Evolutionary conservation across 345 rosid genomes (phyloP), one percentile per base, ranked within the genome.

Genomic region (Acer campestre): DNA sequence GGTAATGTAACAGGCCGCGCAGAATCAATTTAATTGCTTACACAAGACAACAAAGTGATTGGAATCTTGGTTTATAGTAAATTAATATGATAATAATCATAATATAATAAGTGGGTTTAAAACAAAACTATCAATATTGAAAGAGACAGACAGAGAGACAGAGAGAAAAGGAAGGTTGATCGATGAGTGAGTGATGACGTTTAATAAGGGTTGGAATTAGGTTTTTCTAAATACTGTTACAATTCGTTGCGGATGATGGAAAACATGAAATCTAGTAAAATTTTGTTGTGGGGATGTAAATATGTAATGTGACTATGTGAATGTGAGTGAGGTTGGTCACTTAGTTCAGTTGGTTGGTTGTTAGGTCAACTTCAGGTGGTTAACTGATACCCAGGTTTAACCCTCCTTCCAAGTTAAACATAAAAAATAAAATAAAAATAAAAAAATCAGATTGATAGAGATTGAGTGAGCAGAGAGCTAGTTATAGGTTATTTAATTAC

Each of bases 341-440:
- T 4, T 29, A 29, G 31, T 29, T 29, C 31, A 29, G 31, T 29
- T 35, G 38, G 31, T 49, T 73, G 78, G 78, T 74, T 79, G 84
- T 75, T 38, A 83, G 86, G 90, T 85, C 89, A 85, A 84, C 88
- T 80, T 89, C 90, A 87, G 83, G 80, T 74, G 85, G 85, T 82
- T 80, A 83, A 59, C 82, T 70, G 80, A 84, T 80, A 75, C 84
- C 79, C 76, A 65, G 77, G 80, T 79, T 78, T 66, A 81, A 77
- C 31, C 68, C n/a, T 65, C 17, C 22, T 59, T 40, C 22, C 22
- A 38, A 23, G 27, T 74, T 74, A 63, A 29, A 17, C 14, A 6
- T 3, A 4, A 38, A 44, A 2, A 20, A 29, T 0, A 3, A 35
- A 46, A 8, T 5, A 42, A 29, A 29, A 27, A 2, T n/a, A 1